Base-by-base conservation (phyloP, 116 monocot genomes). In the Cymodocea nodosa region DNA sequence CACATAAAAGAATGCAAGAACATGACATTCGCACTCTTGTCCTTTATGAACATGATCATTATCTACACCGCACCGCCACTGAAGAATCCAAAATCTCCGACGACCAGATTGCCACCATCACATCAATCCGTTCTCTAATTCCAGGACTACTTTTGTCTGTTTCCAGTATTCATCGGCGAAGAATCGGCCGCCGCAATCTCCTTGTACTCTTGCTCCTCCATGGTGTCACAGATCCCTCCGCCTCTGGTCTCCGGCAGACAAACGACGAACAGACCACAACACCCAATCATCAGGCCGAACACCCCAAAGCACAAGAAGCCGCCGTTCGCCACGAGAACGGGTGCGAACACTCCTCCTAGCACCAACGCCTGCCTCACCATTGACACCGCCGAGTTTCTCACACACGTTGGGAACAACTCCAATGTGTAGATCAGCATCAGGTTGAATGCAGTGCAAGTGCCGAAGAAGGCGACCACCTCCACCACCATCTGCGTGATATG, bases 221-320 rank as follows among this genome's bases (percentile, higher is more conserved):
- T 72, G 18, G 89, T 86, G 54, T 93, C 88, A 30, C 76, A 82
- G 2, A 86, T 80, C 35, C 58, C 63, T 6, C 62, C 53, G 17
- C 86, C 89, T 62, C 78, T 81, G 6, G 89, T 93, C 78, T 93
- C 86, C 65, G 83, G 83, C 70, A 93, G 60, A 34, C 63, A 78
- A 2, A 60, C 70, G 0, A 70, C 76, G 25, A 84, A 80, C 63
- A 89, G 14, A 17, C 93, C 89, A 19, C 75, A 81, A 35, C 77
- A 85, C 0, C 71, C 72, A 5, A 89, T 82, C 22, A 71, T 55
- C 16, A 86, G 6, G 19, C 93, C 89, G 52, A 93, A 89, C 63
- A 89, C 89, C 2, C 84, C 89, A 51, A 84, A 86, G 4, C 89
- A 82, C 72, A 74, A n/a, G 10, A 76, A 69, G 55, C 68, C 71